phyloP scores from a whole-genome alignment of 345 rosid species.

The Arabidopsis suecica region DNA sequence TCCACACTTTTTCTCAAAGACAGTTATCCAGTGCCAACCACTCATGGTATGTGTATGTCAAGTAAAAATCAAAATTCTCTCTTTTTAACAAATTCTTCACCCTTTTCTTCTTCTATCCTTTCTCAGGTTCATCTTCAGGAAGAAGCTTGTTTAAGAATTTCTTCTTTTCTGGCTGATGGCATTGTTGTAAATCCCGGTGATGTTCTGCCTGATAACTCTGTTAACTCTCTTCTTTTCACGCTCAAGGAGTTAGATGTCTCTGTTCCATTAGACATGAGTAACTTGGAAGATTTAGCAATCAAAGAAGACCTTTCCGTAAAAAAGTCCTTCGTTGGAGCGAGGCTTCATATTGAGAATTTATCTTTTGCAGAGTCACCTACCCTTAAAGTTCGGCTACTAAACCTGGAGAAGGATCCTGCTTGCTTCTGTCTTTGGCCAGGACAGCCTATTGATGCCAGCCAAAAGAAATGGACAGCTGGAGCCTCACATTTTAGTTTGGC shows the following conservation, averaged over 20 bases:
- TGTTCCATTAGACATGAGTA: constrained; percentile 70
- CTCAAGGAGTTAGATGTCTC: constrained; percentile 79
- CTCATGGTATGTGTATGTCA: constrained; percentile 66
- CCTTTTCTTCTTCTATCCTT: constrained; percentile 35
- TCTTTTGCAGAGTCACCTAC: constrained; percentile 86
- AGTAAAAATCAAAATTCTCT: not conserved
- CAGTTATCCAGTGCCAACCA: constrained; percentile 89
- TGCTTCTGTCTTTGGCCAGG: constrained; percentile 90
- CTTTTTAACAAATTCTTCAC: not conserved
- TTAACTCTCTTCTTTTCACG: constrained; percentile 65
- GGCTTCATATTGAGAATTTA: constrained; percentile 83
- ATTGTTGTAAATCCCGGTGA: constrained; percentile 83
- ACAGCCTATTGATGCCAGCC: constrained; percentile 96
- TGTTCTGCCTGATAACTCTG: constrained; percentile 76
- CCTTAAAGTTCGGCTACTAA: constrained; percentile 70
- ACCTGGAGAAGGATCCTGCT: constrained; percentile 96
- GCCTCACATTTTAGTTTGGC: constrained; percentile 73
- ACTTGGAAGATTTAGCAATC: constrained; percentile 47
- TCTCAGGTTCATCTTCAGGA: constrained; percentile 92
- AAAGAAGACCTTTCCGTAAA: constrained; percentile 45
- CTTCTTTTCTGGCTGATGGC: constrained; percentile 96
- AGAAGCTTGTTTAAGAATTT: constrained; percentile 94
- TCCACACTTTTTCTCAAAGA: constrained; percentile 79
- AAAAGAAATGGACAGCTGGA: constrained; percentile 82
- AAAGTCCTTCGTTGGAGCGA: constrained; percentile 78